Evolutionary conservation across 2,329 filamentous ascomycete genomes (phyloP), one percentile per base, ranked within the genome.

Genomic region (Lomentospora prolificans): DNA sequence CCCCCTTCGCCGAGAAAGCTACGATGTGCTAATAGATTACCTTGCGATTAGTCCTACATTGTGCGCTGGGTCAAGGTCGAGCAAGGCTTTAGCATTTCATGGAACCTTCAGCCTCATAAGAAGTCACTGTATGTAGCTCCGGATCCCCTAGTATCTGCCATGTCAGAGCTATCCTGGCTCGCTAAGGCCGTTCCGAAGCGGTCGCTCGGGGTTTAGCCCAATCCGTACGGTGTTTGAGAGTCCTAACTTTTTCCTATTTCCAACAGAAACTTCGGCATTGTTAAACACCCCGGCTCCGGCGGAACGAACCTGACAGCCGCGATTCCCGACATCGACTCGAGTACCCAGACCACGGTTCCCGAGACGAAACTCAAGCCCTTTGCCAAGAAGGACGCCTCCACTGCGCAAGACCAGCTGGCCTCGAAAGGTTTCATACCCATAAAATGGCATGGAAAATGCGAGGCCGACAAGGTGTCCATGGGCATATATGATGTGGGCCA

Each of bases 51-150:
- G 94, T 96, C 90, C 61, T 99, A 99, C 73, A 90, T 99, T 64
- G 89, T 99, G 57, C 90, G 94, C 66, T 99, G 94, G 92, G 89
- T 96, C 63, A 87, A 90, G 67, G 92, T 96, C 63, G 85, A 90
- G 56, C 85, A 90, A 60, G 87, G 87, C 55, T 86, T 96, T 70
- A 96, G 91, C 53, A 90, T 99, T 64, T 96, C 91, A 14, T 99
- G 94, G 94, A 96, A 90, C 66, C 83, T 99, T 39, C 91, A 97
- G 67, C 94, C 94, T 46, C 90, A 97, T 70, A 97, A 95, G 75
- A 97, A 96, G 74, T 96, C 92, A 58, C 87, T 99, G 84, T 86
- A 72, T 64, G 74, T 63, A 57, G 31, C 53, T 24, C 19, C n/a
- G n/a, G n/a, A n/a, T n/a, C n/a, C 50, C 27, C 51, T 28, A 50